Evolutionary conservation across 2,329 filamentous ascomycete genomes (phyloP).

Genomic region (Colletotrichum truncatum): DNA sequence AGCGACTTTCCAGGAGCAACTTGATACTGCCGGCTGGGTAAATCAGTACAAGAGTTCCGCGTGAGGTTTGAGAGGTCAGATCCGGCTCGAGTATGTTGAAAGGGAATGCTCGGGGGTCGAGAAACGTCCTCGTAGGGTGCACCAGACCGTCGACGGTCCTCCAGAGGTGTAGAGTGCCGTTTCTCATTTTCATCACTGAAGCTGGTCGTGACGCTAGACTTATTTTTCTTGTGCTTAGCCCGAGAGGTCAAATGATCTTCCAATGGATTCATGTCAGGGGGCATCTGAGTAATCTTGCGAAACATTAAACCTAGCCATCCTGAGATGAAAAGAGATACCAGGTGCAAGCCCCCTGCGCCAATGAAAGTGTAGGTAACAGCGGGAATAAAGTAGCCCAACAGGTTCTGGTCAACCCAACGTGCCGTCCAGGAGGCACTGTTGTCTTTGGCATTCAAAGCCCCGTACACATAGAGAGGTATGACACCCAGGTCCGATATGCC

Average conservation of each 20-base stretch:
- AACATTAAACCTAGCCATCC: constrained; percentile 82
- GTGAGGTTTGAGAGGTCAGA: constrained; percentile 67
- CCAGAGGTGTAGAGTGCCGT: constrained; percentile 60
- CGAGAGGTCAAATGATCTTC: constrained; percentile 85
- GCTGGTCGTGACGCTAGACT: constrained; percentile 61
- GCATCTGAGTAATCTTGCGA: constrained; percentile 81
- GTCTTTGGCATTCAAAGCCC: constrained; percentile 55
- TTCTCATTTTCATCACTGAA: constrained; percentile 63
- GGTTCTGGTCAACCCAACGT: constrained; percentile 65
- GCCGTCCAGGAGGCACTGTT: constrained; percentile 70
- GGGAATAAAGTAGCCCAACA: constrained; percentile 69
- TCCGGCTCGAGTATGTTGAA: constrained; percentile 78
- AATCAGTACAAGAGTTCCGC: constrained; percentile 62
- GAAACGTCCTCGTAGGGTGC: constrained; percentile 54
- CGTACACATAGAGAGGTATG: constrained; percentile 65
- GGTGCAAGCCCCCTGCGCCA: constrained; percentile 72
- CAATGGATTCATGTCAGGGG: constrained; percentile 94
- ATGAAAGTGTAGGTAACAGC: constrained; percentile 76
- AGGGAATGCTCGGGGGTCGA: constrained; percentile 72
- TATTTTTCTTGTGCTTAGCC: constrained; percentile 78
- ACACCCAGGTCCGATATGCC: constrained; percentile 72
- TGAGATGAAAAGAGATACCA: constrained; percentile 75
- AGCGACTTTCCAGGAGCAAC: constrained; percentile 52
- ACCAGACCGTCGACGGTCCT: constrained; percentile 52
- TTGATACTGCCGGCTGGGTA: constrained; percentile 66